Evolutionary conservation across 257 asterid genomes (phyloP).

Genomic region (Gentiana straminea): DNA sequence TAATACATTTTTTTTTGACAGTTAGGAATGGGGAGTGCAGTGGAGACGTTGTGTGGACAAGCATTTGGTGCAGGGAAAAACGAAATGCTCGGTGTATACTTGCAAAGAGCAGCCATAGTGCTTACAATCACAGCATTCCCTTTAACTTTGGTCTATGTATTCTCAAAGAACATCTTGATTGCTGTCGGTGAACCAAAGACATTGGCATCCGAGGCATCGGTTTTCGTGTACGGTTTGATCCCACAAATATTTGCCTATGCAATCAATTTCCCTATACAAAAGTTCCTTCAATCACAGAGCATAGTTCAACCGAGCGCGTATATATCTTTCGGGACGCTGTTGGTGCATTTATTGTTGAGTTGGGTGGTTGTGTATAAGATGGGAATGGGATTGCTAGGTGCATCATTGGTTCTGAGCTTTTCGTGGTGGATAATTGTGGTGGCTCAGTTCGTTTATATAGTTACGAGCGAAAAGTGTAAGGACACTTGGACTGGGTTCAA

Average conservation of each 20-base stretch:
- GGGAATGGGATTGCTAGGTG: constrained; percentile 23
- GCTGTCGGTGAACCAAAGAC: constrained; percentile 17
- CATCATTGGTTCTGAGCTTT: constrained; percentile 21
- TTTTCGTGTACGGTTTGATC: constrained; percentile 23
- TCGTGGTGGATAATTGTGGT: constrained; percentile 31
- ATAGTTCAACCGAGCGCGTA: constrained; percentile 27
- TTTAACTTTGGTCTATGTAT: constrained; percentile 9
- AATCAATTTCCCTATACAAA: constrained; percentile 26
- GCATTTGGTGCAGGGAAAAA: constrained; percentile 20
- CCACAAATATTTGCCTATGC: constrained; percentile 32
- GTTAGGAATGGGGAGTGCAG: constrained; percentile 39
- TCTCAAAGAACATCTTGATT: constrained; percentile 16
- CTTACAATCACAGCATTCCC: constrained; percentile 22
- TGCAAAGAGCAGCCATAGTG: constrained; percentile 22
- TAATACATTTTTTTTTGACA: background rate
- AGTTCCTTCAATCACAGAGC: constrained; percentile 31
- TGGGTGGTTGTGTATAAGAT: constrained; percentile 27
- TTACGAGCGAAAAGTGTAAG: constrained; percentile 21
- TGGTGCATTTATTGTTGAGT: constrained; percentile 17
- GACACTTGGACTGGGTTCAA: constrained; percentile 23
- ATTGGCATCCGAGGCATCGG: constrained; percentile 22
- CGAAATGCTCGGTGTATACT: constrained; percentile 25
- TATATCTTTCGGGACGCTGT: constrained; percentile 18
- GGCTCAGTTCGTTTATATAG: constrained; percentile 24
- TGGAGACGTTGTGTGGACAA: constrained; percentile 35